Evolutionary conservation across 805 yeast species (phyloP).

Genomic region (Scheffersomyces ergatensis): DNA sequence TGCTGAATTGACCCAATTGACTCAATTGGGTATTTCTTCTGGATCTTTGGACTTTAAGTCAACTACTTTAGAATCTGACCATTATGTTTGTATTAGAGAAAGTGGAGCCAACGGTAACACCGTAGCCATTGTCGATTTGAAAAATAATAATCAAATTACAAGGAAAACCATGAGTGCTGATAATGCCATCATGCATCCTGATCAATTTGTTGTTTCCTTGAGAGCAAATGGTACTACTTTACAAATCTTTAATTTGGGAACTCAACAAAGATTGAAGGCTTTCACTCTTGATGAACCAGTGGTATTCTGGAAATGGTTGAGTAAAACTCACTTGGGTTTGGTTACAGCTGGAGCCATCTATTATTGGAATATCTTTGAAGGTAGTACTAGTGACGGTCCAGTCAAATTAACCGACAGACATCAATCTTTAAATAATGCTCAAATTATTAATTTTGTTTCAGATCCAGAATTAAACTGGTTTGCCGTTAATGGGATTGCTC

Average conservation of each 20-base stretch:
- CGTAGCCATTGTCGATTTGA: constrained; percentile 90
- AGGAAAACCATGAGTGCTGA: constrained; percentile 97
- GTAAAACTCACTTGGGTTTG: constrained; percentile 70
- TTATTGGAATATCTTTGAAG: constrained; percentile 83
- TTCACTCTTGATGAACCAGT: constrained; percentile 85
- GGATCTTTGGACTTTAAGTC: constrained; percentile 86
- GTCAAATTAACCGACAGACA: constrained; percentile 79
- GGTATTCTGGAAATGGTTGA: constrained; percentile 93
- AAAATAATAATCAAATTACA: constrained; percentile 72
- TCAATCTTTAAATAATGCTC: constrained; percentile 71
- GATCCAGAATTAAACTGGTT: constrained; percentile 86
- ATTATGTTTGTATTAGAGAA: constrained; percentile 81
- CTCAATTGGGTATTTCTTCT: constrained; percentile 81
- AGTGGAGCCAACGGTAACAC: constrained; percentile 63
- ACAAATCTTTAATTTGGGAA: constrained; percentile 86
- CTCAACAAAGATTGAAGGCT: constrained; percentile 87
- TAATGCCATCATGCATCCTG: constrained; percentile 94
- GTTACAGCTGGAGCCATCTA: constrained; percentile 75
- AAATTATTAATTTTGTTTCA: constrained; percentile 85
- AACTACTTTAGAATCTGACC: constrained; percentile 91
- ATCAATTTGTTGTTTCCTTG: constrained; percentile 82
- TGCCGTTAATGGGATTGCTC: constrained; percentile 92
- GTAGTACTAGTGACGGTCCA: constrained; percentile 79
- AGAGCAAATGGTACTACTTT: constrained; percentile 96
- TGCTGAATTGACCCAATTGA: constrained; percentile 89